Evolutionary conservation across 352 stramenopile species (phyloP).

Genomic region (Elongisporangium anandrum): DNA sequence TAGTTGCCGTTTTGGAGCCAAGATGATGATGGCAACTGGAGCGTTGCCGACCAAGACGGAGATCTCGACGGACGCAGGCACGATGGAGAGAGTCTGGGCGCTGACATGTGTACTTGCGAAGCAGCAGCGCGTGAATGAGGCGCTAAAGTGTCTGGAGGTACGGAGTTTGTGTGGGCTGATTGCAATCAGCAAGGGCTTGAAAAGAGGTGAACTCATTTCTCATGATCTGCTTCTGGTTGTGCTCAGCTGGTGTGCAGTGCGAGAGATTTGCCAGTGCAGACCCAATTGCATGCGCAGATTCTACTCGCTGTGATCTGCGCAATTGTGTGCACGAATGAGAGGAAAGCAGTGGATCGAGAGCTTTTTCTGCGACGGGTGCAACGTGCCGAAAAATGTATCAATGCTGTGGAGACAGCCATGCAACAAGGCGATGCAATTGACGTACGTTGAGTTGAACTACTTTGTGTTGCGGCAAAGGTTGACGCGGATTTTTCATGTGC

Average conservation of each 20-base stretch:
- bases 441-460: neutral
- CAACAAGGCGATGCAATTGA: conserved; percentile 14
- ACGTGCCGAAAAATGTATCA: conserved; percentile 40
- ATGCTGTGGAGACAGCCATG: conserved; percentile 16
- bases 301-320: conserved; percentile 60
- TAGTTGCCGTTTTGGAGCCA: conserved; percentile 1
- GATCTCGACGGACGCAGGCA: conserved; percentile 10
- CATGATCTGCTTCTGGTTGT: neutral
- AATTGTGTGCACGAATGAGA: conserved; percentile 29
- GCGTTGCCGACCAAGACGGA: neutral
- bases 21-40: conserved; percentile 13
- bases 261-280: conserved; percentile 3
- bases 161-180: conserved; percentile 2
- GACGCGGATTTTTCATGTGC: no score
- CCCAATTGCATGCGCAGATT: conserved; percentile 29
- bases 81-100: conserved; percentile 56
- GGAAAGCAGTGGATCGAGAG: conserved; percentile 38
- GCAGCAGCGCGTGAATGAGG: conserved; percentile 33
- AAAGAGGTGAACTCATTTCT: neutral
- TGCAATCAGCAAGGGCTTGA: neutral
- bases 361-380: conserved; percentile 47
- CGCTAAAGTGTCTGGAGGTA: conserved; percentile 49
- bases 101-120: conserved; percentile 42
- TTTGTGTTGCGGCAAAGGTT: no score
- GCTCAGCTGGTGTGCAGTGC: neutral